Percentiles rank a stretch among this genome's conserved stretches.
These are phyloP conservation scores for Bretschneidera sinensis DNA, from an alignment of 345 rosid genomes.

Conservation along the genomic window DNA sequence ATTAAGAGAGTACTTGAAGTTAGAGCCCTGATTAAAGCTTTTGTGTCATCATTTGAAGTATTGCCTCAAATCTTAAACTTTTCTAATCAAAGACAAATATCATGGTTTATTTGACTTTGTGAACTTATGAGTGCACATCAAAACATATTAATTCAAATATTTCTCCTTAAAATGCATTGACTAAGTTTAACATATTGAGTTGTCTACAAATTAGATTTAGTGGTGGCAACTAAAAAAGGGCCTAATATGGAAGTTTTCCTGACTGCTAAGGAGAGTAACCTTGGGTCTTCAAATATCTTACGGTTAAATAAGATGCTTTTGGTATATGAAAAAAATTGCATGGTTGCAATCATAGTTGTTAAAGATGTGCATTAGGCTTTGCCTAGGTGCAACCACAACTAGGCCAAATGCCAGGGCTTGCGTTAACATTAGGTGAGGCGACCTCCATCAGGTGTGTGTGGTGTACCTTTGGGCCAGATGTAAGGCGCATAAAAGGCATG, in stretches of 20 bases:
- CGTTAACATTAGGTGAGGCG: no score
- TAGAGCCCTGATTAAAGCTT: slow-evolving; percentile 78
- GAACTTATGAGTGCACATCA: neutral
- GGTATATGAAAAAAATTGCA: neutral
- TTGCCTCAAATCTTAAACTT: neutral
- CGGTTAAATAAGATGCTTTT: slow-evolving; percentile 34
- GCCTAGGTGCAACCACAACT: no score
- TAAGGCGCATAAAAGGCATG: no score
- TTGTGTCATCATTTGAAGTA: slow-evolving; percentile 64
- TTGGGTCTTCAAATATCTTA: slow-evolving; percentile 25
- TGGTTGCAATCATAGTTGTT: neutral
- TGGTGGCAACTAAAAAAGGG: slow-evolving; percentile 30
- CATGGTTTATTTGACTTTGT: neutral
- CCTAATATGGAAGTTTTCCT: slow-evolving; percentile 26
- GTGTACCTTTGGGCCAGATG: no score
- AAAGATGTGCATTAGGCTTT: no score
- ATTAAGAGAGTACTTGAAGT: slow-evolving; percentile 70
- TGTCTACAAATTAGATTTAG: slow-evolving; percentile 47
- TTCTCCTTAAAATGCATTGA: no score
- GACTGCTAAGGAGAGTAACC: slow-evolving; percentile 25
- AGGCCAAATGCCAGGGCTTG: no score
- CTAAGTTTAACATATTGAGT: neutral
- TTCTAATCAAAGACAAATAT: neutral
- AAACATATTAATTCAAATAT: neutral
- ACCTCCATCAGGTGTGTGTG: no score